Conservation (phyloP, 164 flowering plant species). For the Chimonanthus salicifolius region DNA sequence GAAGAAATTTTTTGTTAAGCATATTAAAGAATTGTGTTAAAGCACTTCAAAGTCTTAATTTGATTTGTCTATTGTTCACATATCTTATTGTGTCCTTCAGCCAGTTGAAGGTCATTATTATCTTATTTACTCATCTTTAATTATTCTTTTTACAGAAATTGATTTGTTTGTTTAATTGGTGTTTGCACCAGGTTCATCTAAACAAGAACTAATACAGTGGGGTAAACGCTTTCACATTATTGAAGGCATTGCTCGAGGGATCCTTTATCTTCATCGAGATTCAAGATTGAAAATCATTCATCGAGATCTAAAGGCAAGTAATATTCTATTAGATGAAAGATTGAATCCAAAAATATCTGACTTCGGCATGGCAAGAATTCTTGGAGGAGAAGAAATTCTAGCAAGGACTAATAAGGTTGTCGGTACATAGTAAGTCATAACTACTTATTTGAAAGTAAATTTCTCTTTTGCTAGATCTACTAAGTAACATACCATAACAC, state of each 20-base stretch:
- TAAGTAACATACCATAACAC: no score
- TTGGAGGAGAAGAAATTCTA: conserved; percentile 6
- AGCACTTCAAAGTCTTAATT: no score
- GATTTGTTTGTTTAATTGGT: no score
- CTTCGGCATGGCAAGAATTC: conserved; percentile 18
- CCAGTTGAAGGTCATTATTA: no score
- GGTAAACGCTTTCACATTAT: conserved; percentile 11
- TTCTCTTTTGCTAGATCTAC: no score
- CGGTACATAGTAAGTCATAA: conserved; percentile 16
- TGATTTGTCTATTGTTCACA: no score
- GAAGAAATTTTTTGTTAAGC: neutral
- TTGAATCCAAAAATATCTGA: conserved; percentile 17
- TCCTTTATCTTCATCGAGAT: conserved; percentile 17
- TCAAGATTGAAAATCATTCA: conserved; percentile 16
- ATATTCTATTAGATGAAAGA: conserved; percentile 12
- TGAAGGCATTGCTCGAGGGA: conserved; percentile 13
- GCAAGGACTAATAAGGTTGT: conserved; percentile 15
- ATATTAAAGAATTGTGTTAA: no score
- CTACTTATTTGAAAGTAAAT: no score
- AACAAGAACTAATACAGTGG: conserved; percentile 5
- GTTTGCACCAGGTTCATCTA: neutral
- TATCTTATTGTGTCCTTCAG: no score
- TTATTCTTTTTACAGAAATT: no score
- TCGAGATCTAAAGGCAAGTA: conserved; percentile 15
- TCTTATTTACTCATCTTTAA: no score